These are phyloP conservation scores for Vaccinium corymbosum DNA, from an alignment of 148 eudicot species.

Conservation along the genomic window DNA sequence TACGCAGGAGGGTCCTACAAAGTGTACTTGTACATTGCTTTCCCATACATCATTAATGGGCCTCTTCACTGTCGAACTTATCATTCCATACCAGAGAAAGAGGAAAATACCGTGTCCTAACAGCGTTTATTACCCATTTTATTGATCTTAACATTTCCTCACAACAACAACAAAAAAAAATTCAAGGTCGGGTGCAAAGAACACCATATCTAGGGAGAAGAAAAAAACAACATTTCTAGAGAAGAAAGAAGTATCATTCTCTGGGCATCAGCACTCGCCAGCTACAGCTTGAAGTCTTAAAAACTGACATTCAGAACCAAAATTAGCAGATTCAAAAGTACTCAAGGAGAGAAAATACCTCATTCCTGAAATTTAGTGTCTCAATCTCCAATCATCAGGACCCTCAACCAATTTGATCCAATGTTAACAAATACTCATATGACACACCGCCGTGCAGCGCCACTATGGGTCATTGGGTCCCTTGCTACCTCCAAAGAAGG, in stretches of 20 bases:
- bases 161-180: conserved; percentile 27
- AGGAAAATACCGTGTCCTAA: conserved; percentile 19
- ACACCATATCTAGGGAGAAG: conserved; percentile 13
- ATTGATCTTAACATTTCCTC: neutral
- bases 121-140: conserved; percentile 29
- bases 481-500: conserved; percentile 20
- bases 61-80: conserved; percentile 29
- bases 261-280: conserved; percentile 22
- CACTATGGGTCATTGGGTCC: conserved; percentile 22
- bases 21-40: conserved; percentile 45
- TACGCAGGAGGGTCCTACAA: conserved; percentile 19
- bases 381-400: conserved; percentile 1
- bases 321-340: conserved; percentile 1
- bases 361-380: neutral
- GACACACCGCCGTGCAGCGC: conserved; percentile 6
- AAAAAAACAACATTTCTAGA: conserved; percentile 16
- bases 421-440: neutral
- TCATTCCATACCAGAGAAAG: conserved; percentile 27
- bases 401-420: conserved; percentile 8
- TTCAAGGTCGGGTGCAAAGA: conserved; percentile 33
- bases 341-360: conserved; percentile 10
- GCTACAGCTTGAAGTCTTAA: conserved; percentile 17
- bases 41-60: conserved; percentile 35
- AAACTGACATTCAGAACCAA: conserved; percentile 12
- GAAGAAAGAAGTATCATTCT: conserved; percentile 17